A percentile compares a stretch with the other conserved stretches of the same genome.
These are phyloP conservation scores for Fusarium denticulatum DNA, from an alignment of 2,329 filamentous ascomycete genomes.

Conservation along the genomic window DNA sequence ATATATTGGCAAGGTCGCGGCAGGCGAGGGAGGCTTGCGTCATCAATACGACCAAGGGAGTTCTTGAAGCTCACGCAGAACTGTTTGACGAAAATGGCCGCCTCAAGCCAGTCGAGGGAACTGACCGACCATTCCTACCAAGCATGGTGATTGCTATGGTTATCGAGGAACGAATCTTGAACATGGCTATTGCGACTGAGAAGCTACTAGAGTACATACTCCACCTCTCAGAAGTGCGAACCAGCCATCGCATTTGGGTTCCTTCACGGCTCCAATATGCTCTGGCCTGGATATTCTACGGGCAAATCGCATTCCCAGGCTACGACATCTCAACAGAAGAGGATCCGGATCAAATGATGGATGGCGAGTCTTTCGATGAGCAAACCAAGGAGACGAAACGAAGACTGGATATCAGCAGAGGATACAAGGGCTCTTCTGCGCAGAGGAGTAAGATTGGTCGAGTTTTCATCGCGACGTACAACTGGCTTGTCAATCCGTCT, in stretches of 20 bases:
- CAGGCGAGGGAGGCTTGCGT: conserved; percentile 41
- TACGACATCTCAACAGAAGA: conserved; percentile 31
- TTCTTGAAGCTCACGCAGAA: conserved; percentile 52
- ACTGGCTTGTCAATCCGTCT: conserved; percentile 55
- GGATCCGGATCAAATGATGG: conserved; percentile 24
- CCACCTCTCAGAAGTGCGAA: conserved; percentile 49
- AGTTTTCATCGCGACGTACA: conserved; percentile 45
- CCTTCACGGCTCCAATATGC: conserved; percentile 53
- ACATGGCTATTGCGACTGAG: conserved; percentile 42
- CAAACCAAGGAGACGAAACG: conserved; percentile 49
- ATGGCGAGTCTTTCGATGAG: conserved; percentile 44
- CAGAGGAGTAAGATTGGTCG: conserved; percentile 35
- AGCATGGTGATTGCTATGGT: conserved; percentile 59
- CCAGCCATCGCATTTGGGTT: conserved; percentile 53
- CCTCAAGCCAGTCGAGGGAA: conserved; percentile 43
- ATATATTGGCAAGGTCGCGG: conserved; percentile 42
- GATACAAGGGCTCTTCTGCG: conserved; percentile 18
- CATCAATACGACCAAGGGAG: conserved; percentile 50
- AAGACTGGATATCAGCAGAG: conserved; percentile 50
- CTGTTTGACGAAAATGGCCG: conserved; percentile 55
- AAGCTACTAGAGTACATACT: conserved; percentile 50
- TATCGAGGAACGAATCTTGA: conserved; percentile 55
- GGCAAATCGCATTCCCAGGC: conserved; percentile 25
- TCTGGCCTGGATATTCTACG: conserved; percentile 50
- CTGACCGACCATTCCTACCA: conserved; percentile 44